phyloP scores from a whole-genome alignment of 345 rosid species.

The Turritis glabra region DNA sequence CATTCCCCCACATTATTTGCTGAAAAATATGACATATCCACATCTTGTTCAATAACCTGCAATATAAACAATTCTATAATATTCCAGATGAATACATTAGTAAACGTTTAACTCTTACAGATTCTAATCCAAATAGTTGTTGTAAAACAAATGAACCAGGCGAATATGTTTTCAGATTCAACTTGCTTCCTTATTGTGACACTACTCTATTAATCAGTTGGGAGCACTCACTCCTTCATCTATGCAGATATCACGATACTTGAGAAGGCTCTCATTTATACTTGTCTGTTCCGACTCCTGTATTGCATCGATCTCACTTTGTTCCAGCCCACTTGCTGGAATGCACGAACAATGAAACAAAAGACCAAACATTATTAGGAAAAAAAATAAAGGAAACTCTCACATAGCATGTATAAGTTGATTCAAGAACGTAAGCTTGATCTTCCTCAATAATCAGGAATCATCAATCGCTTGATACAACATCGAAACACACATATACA shows the following conservation, averaged over 20 bases:
- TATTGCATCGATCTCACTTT: slow-evolving; percentile 34
- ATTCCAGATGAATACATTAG: neutral
- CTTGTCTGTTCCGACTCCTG: slow-evolving; percentile 26
- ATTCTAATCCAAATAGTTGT: neutral
- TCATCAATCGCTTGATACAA: neutral
- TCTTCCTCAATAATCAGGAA: neutral
- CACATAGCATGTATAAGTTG: neutral
- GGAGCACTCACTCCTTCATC: slow-evolving; percentile 34
- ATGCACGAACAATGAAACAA: slow-evolving; percentile 10
- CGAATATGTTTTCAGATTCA: neutral
- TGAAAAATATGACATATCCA: slow-evolving; percentile 37
- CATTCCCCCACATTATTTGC: slow-evolving; percentile 56
- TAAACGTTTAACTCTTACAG: neutral
- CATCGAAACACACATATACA: neutral
- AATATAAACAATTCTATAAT: slow-evolving; percentile 16
- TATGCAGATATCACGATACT: slow-evolving; percentile 35
- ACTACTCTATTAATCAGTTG: neutral
- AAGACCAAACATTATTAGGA: neutral
- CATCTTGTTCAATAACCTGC: slow-evolving; percentile 47
- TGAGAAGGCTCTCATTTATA: slow-evolving; percentile 27
- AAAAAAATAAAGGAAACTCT: neutral
- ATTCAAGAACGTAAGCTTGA: neutral
- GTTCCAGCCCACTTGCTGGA: slow-evolving; percentile 36
- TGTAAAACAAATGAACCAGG: neutral
- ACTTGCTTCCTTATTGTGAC: neutral